A percentile compares a stretch with the other conserved stretches of the same genome.
These are phyloP conservation scores for Yamadazyma kanchanaburiensis DNA, from an alignment of 1,139 yeast species.

Conservation along the genomic window DNA sequence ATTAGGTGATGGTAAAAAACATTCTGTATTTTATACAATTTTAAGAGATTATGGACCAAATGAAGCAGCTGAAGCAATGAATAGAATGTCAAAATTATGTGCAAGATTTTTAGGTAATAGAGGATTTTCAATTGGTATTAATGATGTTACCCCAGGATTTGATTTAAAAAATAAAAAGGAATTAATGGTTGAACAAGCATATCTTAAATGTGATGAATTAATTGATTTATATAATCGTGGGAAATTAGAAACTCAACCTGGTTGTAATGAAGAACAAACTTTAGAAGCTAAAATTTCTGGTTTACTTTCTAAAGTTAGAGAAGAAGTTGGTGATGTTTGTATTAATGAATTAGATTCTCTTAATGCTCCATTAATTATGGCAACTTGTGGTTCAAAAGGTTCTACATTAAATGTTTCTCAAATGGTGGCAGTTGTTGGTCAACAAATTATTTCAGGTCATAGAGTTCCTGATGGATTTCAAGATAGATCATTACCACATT, in stretches of 20 bases:
- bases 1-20: constrained; percentile 97
- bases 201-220: constrained; percentile 86
- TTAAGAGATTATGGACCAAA: constrained; percentile 92
- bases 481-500: constrained; percentile 96
- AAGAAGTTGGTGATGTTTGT: constrained; percentile 98
- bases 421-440: constrained; percentile 99
- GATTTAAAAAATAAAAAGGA: constrained; percentile 79
- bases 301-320: constrained; percentile 91
- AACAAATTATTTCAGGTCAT: constrained; percentile 96
- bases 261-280: constrained; percentile 98
- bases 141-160: constrained; percentile 92
- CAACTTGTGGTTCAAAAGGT: constrained; percentile 99
- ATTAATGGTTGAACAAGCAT: constrained; percentile 86
- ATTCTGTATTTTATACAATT: constrained; percentile 92
- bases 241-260: constrained; percentile 95
- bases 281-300: constrained; percentile 98
- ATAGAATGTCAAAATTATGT: constrained; percentile 96
- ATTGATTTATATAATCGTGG: constrained; percentile 80
- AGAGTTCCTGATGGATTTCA: constrained; percentile 99
- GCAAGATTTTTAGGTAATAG: constrained; percentile 92
- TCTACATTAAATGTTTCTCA: constrained; percentile 97
- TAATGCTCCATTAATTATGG: constrained; percentile 98
- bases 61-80: constrained; percentile 96
- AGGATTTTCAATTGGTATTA: constrained; percentile 96
- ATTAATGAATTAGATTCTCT: constrained; percentile 84